These are phyloP conservation scores for Ampelomyces quisqualis DNA, from an alignment of 2,329 filamentous ascomycete genomes.

Conservation along the genomic window DNA sequence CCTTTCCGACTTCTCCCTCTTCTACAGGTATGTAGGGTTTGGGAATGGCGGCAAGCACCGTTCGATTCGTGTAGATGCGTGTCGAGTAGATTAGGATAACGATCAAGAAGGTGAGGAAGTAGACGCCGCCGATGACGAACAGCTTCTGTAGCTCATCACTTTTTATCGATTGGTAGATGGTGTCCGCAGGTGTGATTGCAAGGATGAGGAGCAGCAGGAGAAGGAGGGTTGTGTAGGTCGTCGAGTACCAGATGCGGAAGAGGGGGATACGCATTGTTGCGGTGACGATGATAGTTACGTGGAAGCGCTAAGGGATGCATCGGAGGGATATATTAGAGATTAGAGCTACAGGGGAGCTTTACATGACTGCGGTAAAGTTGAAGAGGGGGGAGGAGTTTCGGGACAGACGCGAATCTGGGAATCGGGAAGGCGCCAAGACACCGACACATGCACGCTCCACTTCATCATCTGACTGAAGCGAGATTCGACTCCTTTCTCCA, in stretches of 20 bases:
- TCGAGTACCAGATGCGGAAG: conserved; percentile 79
- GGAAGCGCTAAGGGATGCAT: conserved; percentile 21
- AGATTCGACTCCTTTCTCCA: neutral
- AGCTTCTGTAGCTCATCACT: conserved; percentile 73
- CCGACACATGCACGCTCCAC: conserved; percentile 20
- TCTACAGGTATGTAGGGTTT: conserved; percentile 84
- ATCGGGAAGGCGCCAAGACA: conserved; percentile 22
- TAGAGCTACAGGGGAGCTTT: conserved; percentile 19
- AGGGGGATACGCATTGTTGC: conserved; percentile 54
- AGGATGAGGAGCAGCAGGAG: conserved; percentile 72
- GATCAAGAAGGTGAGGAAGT: conserved; percentile 69
- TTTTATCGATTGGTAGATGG: conserved; percentile 71
- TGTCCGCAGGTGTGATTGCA: conserved; percentile 75
- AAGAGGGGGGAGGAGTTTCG: conserved; percentile 8
- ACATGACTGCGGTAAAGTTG: conserved; percentile 19
- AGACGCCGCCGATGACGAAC: conserved; percentile 75
- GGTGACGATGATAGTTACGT: conserved; percentile 4
- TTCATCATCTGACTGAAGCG: neutral
- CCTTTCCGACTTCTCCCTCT: conserved; percentile 74
- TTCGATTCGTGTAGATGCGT: conserved; percentile 84
- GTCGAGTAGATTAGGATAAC: conserved; percentile 76
- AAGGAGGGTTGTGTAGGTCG: conserved; percentile 74
- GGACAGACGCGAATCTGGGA: conserved; percentile 10
- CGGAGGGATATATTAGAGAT: conserved; percentile 27
- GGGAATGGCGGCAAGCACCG: conserved; percentile 77